Evolutionary conservation across 2,329 filamentous ascomycete genomes (phyloP), one percentile per base, ranked within the genome.

Genomic region (Colletotrichum musae): DNA sequence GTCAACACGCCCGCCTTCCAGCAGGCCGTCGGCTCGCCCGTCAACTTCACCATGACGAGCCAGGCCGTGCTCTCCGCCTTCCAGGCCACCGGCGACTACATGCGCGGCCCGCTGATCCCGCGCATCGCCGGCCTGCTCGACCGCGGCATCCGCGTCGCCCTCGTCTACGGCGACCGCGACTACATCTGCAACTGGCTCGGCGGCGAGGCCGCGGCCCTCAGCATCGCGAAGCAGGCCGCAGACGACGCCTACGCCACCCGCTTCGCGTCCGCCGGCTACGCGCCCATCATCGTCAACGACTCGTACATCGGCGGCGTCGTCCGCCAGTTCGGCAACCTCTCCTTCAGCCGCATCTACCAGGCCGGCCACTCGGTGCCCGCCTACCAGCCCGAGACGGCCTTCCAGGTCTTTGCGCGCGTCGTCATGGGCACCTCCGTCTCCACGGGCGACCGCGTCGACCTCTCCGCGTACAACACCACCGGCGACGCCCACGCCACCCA

Each of bases 281-380:
- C 89, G 0, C 89, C 91, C 15, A 89, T 96, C 71, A 82, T 90
- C 13, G 89, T 93, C 48, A 93, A 94, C 75, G 85, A 85, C 28
- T 84, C 86, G 6, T 92, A 92, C 79, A 88, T 90, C 75, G 93
- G 89, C 59, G 94, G 93, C 21, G 87, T 89, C 64, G 93, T 94
- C 0, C 88, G 93, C 4, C 93, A 96, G 78, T 93, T 89, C 74
- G 93, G 92, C 12, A 95, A 95, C 73, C 86, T 93, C 62, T 89
- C 87, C 16, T 93, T 93, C 77, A 88, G 88, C 62, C 85, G 91
- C 7, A 84, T 93, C 56, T 92, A 90, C 76, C 87, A 92, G 74
- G 85, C 90, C 16, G 90, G 91, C 2, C 91, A 93, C 74, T 85
- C 89, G 59, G 86, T 90, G 1, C 85, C 89, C 0, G 87, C 84